These are phyloP conservation scores for Phoenix dactylifera DNA, from an alignment of 176 grass and related monocot genomes.

Conservation along the genomic window DNA sequence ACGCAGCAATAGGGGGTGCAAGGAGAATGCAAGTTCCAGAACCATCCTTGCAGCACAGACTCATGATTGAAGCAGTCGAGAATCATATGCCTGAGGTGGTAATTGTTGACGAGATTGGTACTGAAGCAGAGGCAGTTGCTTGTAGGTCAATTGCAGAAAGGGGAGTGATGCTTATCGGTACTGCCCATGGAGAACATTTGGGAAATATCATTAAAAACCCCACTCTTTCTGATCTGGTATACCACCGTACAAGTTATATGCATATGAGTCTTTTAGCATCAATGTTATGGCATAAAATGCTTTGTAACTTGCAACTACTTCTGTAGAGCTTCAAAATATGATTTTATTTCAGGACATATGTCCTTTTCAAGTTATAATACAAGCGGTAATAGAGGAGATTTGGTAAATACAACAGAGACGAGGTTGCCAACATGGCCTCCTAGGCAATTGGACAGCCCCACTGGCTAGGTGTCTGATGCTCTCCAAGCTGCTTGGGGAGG, in stretches of 20 bases:
- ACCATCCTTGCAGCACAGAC: constrained; percentile 85
- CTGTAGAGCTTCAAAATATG: no score
- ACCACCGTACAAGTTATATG: constrained; percentile 12
- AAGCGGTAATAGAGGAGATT: no score
- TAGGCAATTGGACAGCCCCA: no score
- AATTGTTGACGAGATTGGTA: constrained; percentile 95
- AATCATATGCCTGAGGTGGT: constrained; percentile 99
- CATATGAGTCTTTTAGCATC: background rate
- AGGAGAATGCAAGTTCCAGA: constrained; percentile 98
- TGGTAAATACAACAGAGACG: no score
- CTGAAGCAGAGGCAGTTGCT: constrained; percentile 78
- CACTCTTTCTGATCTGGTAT: constrained; percentile 88
- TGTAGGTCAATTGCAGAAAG: constrained; percentile 95
- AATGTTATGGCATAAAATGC: no score
- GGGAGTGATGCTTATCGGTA: constrained; percentile 97
- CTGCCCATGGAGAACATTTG: constrained; percentile 79
- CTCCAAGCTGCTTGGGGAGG: no score
- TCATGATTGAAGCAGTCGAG: constrained; percentile 99
- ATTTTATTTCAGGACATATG: no score
- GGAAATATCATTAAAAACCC: constrained; percentile 95
- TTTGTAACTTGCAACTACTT: no score
- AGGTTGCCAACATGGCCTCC: no score
- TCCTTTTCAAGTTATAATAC: no score
- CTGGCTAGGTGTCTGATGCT: no score
- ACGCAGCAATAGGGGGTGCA: constrained; percentile 85